Conservation (phyloP, 345 rosid species). For the Chamaenerion angustifolium region DNA sequence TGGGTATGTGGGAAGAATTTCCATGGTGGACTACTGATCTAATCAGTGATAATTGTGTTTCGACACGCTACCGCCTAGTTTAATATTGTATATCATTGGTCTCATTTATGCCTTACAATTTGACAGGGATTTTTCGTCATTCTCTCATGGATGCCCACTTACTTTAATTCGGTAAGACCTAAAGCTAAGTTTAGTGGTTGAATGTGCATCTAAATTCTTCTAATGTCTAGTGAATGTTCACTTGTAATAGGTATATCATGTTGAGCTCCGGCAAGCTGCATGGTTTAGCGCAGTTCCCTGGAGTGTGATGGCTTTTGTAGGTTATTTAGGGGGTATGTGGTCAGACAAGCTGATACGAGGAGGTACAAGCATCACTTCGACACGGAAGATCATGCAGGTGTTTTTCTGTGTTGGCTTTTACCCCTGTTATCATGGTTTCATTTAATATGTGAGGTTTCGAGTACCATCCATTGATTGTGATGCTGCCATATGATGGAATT, state of each 20-base stretch:
- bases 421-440: not conserved
- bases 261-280: conserved; percentile 86
- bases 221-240: not conserved
- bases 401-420: not conserved
- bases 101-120: conserved; percentile 5
- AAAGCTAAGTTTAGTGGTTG: not conserved
- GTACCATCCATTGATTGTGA: too few species aligned
- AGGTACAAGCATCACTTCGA: conserved; percentile 65
- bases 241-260: conserved; percentile 56
- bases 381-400: conserved; percentile 96
- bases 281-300: conserved; percentile 98
- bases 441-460: not conserved
- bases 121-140: conserved; percentile 89
- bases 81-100: not conserved
- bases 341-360: conserved; percentile 60
- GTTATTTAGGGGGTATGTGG: conserved; percentile 69
- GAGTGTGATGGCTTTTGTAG: conserved; percentile 87
- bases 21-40: not conserved
- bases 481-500: too few species aligned
- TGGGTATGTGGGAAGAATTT: conserved; percentile 39
- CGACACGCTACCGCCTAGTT: not conserved
- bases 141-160: conserved; percentile 98
- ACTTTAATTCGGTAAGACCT: conserved; percentile 69
- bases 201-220: not conserved
- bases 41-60: too few species aligned